Conservation (phyloP, 1,139 yeast species). For the Pichia sp. region DNA sequence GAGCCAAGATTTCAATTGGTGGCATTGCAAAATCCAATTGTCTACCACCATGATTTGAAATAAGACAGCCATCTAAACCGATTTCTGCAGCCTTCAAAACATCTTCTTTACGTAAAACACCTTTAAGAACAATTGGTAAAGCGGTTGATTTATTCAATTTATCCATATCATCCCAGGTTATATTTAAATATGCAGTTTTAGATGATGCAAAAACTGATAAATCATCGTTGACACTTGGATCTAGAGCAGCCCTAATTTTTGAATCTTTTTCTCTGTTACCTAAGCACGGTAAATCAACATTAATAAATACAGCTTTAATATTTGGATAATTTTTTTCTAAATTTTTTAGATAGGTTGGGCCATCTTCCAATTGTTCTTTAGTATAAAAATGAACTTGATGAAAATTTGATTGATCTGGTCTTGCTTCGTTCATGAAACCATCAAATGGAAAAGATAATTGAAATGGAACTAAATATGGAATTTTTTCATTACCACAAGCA, state of each 20-base stretch:
- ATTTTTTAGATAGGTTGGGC: slow-evolving; percentile 27
- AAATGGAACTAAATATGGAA: slow-evolving; percentile 48
- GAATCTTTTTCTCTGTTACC: slow-evolving; percentile 44
- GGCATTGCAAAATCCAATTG: slow-evolving; percentile 64
- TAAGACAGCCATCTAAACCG: slow-evolving; percentile 54
- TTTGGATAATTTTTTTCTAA: slow-evolving; percentile 36
- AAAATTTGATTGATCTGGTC: slow-evolving; percentile 42
- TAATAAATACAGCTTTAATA: slow-evolving; percentile 46
- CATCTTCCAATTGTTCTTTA: slow-evolving; percentile 32
- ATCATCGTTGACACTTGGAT: slow-evolving; percentile 20
- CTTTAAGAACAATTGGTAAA: slow-evolving; percentile 50
- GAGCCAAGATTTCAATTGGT: slow-evolving; percentile 62
- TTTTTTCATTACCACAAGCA: slow-evolving; percentile 38
- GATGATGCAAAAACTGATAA: slow-evolving; percentile 24
- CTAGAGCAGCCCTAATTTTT: slow-evolving; percentile 30
- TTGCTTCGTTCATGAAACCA: slow-evolving; percentile 39
- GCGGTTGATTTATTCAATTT: slow-evolving; percentile 39
- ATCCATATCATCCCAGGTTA: slow-evolving; percentile 32
- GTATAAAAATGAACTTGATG: slow-evolving; percentile 46
- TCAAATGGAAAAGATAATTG: slow-evolving; percentile 44
- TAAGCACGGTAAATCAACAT: slow-evolving; percentile 52
- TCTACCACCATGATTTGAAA: slow-evolving; percentile 73
- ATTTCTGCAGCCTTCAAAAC: slow-evolving; percentile 48
- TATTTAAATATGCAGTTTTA: slow-evolving; percentile 29
- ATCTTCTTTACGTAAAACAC: slow-evolving; percentile 49